Conservation (phyloP, 1,284 basidiomycete genomes). For the Trichosporon faecale region DNA sequence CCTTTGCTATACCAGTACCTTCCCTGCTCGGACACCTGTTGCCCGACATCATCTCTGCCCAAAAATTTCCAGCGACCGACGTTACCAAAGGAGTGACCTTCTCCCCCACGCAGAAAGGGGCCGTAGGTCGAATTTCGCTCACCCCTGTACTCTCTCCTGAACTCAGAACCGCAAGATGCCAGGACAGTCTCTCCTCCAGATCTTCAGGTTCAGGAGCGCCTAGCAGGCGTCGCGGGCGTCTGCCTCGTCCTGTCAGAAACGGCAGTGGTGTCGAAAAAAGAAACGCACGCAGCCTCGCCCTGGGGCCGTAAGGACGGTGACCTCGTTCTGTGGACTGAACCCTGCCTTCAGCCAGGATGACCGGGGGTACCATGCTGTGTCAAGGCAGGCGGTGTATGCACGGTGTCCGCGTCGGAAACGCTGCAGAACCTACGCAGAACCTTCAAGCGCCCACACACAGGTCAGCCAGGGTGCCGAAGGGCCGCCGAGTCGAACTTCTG, state of each 20-base stretch:
- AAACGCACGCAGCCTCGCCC: neutral
- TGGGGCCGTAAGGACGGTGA: too few relatives aligned
- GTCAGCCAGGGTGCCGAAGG: neutral
- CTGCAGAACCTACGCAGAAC: too few relatives aligned
- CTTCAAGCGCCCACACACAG: neutral
- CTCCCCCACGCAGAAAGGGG: neutral
- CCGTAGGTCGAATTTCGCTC: neutral
- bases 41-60: neutral
- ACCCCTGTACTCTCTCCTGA: too few relatives aligned
- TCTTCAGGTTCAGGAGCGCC: neutral
- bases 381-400: neutral
- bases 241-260: neutral
- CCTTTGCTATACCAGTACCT: too few relatives aligned
- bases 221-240: neutral
- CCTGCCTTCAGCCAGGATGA: neutral
- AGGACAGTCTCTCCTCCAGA: neutral
- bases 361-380: neutral
- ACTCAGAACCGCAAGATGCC: neutral
- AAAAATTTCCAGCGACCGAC: neutral
- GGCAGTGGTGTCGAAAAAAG: neutral
- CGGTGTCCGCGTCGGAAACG: neutral
- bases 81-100: neutral
- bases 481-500: neutral
- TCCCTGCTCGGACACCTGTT: too few relatives aligned
- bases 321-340: too few relatives aligned